These are phyloP conservation scores for Tilletia caries DNA, from an alignment of 1,284 basidiomycete species.

Conservation along the genomic window DNA sequence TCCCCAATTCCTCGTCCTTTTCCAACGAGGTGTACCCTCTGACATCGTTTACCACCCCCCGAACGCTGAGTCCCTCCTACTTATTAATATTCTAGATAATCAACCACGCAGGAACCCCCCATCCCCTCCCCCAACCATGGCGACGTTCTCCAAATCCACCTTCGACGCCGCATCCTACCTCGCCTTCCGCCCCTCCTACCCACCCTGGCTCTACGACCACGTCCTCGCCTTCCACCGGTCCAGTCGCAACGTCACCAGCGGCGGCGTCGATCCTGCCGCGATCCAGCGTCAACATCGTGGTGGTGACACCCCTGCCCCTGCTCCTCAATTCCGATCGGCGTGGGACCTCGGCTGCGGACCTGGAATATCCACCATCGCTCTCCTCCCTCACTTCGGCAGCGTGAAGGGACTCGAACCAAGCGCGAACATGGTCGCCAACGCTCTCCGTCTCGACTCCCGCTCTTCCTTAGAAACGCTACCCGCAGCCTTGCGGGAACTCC, in stretches of 20 bases:
- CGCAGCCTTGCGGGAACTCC: not conserved
- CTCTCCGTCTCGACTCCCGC: slow-evolving; percentile 54
- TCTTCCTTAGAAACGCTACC: slow-evolving; percentile 12
- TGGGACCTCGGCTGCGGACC: slow-evolving; percentile 81
- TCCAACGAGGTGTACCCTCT: no score
- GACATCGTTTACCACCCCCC: no score
- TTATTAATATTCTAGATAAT: not conserved
- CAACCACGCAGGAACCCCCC: no score
- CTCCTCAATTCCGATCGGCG: slow-evolving; percentile 31
- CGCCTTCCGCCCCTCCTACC: slow-evolving; percentile 33
- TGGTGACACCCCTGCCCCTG: no score
- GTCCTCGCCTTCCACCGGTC: slow-evolving; percentile 28
- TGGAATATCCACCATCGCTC: slow-evolving; percentile 64
- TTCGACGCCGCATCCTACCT: slow-evolving; percentile 38
- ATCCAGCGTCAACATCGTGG: no score
- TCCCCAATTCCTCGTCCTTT: not conserved
- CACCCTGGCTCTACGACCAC: slow-evolving; percentile 31
- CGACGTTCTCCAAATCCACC: slow-evolving; percentile 30
- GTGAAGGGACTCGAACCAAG: slow-evolving; percentile 73
- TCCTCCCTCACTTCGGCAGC: slow-evolving; percentile 62
- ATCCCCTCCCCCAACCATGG: slow-evolving; percentile 19
- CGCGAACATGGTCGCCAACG: slow-evolving; percentile 68
- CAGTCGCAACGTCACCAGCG: not conserved
- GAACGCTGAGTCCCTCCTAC: not conserved
- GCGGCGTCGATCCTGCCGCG: no score